Base-by-base conservation (phyloP, 169 alveolate species). In the Cryptosporidium andersoni region DNA sequence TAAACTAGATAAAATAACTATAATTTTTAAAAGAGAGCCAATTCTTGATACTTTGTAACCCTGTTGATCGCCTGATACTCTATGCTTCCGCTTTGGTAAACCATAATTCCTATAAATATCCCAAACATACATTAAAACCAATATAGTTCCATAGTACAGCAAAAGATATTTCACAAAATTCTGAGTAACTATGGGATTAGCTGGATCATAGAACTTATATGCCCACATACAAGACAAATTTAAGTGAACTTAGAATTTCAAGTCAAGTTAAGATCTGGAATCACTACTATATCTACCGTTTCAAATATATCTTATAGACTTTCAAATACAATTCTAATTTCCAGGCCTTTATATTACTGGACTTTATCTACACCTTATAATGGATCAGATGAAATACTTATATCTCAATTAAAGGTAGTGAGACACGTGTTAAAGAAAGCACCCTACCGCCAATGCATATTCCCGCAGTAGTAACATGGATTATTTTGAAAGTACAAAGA, bases 11-110 rank as follows among this genome's bases (percentile, higher is more conserved):
- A 58, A 4, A 16, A 60, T 25, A 2, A 60, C 49, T 43, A 56
- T 12, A 4, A 6, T 16, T 25, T 42, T 40, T 42, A 74, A 49
- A 11, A 60, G 3, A 14, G 2, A 2, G 3, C 85, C 85, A 40
- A 58, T 34, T 2, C 7, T n/a, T 25, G 85, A 74, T 3, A 42
- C 2, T 39, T 25, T 58, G 45, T 56, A 74, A 3, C 85, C 85
- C 2, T 9, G 16, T 40, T 74, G 85, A 9, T 39, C 37, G 3
- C 85, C 85, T 48, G 55, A 45, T 6, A 42, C 34, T 74, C 85
- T 16, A 36, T 56, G 11, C 14, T 1, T 5, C 5, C 16, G 49
- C 11, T n/a, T 51, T 2, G 36, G 49, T 4, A 4, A 14, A 14
- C 16, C 16, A 25, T 6, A 43, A 36, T 34, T 58, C 12, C 64